Evolutionary conservation across 1,284 basidiomycete genomes (phyloP), one percentile per base, ranked within the genome.

Genomic region (Trametes hirsuta): DNA sequence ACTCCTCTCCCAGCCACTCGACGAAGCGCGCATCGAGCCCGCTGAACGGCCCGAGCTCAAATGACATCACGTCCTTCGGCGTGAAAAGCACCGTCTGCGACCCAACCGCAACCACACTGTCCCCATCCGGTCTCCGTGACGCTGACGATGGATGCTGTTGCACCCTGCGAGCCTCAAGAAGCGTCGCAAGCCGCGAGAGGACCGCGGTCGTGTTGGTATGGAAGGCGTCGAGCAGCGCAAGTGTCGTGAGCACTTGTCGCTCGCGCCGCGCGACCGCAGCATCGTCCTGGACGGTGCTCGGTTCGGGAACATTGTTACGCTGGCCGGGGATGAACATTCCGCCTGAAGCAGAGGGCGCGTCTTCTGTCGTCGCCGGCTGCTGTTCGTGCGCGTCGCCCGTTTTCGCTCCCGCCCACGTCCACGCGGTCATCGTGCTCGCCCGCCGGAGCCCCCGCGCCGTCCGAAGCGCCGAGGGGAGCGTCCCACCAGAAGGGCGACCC

Each of bases 21-120:
- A 92, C 74, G 69, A 91, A 92, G 44, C 77, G 77, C 22, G 81
- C 85, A 65, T 93, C 91, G 47, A 86, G 69, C 9, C 77, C 76
- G 66, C 90, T 93, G 61, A 90, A 74, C 10, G 89, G 86, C 1
- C 88, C 87, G 1, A 93, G 79, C 68, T 90, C 88, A 49, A 93
- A 86, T 18, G 83, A 77, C 15, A 84, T 60, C 6, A 93, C 75
- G 59, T 91, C 89, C 67, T 80, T 84, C 9, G 88, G 82, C 2
- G 82, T 78, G 40, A 81, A 66, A 18, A 73, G 62, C 30, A 82
- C 62, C 47, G 60, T 71, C 21, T 55, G 51, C 47, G 46, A n/a
- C 3, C 36, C 60, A 1, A 25, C 34, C 4, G 34, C 15, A 41
- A 35, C 24, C 47, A 44, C 25, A 35, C 22, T 35, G 34, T 59